A percentile compares a stretch with the other conserved stretches of the same genome.
Conservation (phyloP, 331 rosid genomes). For the Quercus lobata region DNA sequence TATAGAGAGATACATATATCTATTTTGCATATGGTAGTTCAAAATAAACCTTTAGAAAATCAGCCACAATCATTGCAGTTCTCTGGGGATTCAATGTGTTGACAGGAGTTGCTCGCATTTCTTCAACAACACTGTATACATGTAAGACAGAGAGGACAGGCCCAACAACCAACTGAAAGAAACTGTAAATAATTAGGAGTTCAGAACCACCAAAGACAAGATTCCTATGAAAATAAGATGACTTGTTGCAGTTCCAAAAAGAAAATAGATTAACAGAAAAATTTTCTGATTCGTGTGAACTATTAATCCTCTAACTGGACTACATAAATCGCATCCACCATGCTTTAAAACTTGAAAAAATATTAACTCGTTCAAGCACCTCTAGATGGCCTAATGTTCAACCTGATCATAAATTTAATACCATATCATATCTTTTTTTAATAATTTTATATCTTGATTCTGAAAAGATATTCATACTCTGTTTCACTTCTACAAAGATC, state of each 20-base stretch:
- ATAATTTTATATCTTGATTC: neutral
- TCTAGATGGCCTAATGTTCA: neutral
- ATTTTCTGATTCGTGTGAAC: neutral
- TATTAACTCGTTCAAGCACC: neutral
- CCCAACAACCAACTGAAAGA: conserved; percentile 56
- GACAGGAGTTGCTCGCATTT: conserved; percentile 81
- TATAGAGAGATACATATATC: neutral
- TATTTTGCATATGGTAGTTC: neutral
- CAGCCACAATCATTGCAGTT: conserved; percentile 79
- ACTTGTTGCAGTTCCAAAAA: conserved; percentile 7
- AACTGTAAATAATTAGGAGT: conserved; percentile 21
- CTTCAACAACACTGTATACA: conserved; percentile 67
- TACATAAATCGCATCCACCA: neutral
- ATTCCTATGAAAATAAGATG: neutral
- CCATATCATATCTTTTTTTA: neutral
- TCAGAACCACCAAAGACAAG: conserved; percentile 7
- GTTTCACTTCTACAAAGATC: neutral
- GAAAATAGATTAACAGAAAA: neutral
- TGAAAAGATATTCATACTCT: neutral
- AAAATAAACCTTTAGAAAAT: conserved; percentile 59
- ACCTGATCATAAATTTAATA: neutral
- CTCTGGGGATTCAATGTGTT: conserved; percentile 87
- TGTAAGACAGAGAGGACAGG: conserved; percentile 77
- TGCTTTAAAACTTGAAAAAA: neutral
- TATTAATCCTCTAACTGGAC: neutral